Base-by-base conservation (phyloP, 1,284 basidiomycete species). In the Sporisorium scitamineum region DNA sequence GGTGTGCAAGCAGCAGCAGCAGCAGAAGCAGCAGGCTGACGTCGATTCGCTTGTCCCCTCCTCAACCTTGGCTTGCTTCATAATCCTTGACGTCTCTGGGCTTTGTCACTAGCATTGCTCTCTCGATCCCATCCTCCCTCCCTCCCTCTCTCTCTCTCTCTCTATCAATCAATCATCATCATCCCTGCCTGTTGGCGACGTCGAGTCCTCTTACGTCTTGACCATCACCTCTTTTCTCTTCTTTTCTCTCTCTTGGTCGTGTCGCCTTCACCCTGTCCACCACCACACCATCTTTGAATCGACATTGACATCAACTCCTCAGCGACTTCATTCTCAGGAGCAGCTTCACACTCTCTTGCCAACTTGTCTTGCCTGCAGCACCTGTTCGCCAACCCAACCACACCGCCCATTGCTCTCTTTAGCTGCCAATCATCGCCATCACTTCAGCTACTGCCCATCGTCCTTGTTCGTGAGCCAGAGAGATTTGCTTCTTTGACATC, bases 81-180 rank as follows among this genome's bases (percentile, higher is more conserved):
- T 62, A 68, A 61, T 62, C 66, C 51, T 62, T 31, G 29, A 47
- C 66, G 16, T 51, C 37, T 24, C 63, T 27, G n/a, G n/a, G n/a
- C n/a, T n/a, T n/a, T n/a, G n/a, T n/a, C n/a, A n/a, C n/a, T n/a
- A n/a, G n/a, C n/a, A n/a, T n/a, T n/a, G n/a, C n/a, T n/a, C n/a
- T n/a, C n/a, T n/a, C n/a, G n/a, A n/a, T n/a, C n/a, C n/a, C n/a
- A n/a, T n/a, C n/a, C n/a, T n/a, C n/a, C 16, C 31, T 29, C 47
- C 51, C 24, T 60, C 55, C 22, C 26, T 51, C 24, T 26, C 24
- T 3, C 22, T 31, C 47, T 29, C 51, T 34, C 34, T 22, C 51
- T 39, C 22, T 26, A 16, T 26, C n/a, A n/a, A 22, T 22, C 27
- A 16, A 32, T 29, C 16, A 22, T 44, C 42, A 50, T 39, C 51